Evolutionary conservation across 495 filamentous ascomycete species (phyloP).

Genomic region (Penicillium fimorum): DNA sequence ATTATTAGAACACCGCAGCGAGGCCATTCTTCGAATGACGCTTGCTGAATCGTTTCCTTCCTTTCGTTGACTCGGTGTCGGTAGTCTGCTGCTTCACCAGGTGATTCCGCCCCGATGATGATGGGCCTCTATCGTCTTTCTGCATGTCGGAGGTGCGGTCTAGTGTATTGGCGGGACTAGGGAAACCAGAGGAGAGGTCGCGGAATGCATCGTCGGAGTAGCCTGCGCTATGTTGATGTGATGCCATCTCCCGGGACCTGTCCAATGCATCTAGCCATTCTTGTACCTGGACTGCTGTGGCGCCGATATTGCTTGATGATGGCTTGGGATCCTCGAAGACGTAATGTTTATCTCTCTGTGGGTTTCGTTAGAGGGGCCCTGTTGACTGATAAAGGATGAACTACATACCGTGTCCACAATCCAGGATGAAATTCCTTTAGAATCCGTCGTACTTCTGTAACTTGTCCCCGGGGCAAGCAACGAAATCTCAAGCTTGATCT

Average conservation of each 20-base stretch:
- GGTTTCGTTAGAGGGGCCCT: conserved; percentile 15
- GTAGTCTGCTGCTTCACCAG: conserved; percentile 48
- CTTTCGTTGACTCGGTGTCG: conserved; percentile 57
- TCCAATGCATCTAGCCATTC: conserved; percentile 89
- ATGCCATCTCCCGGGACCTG: conserved; percentile 74
- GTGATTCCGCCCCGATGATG: conserved; percentile 43
- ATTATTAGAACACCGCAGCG: conserved; percentile 68
- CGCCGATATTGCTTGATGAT: conserved; percentile 44
- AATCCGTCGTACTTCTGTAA: conserved; percentile 76
- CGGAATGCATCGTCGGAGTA: conserved; percentile 67
- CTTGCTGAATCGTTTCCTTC: conserved; percentile 81
- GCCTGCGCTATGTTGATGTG: conserved; percentile 64
- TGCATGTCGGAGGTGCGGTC: conserved; percentile 50
- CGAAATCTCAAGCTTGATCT: conserved; percentile 85
- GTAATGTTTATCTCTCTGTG: conserved; percentile 81
- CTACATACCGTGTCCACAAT: conserved; percentile 85
- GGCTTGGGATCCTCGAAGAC: conserved; percentile 90
- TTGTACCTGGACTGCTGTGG: conserved; percentile 56
- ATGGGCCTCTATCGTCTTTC: conserved; percentile 24
- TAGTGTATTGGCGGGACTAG: conserved; percentile 75
- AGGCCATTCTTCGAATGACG: conserved; percentile 87
- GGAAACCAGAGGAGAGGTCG: conserved; percentile 68
- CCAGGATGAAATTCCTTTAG: conserved; percentile 84
- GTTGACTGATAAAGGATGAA: background rate
- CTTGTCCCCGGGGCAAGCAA: conserved; percentile 67